Percentiles rank a stretch among this genome's conserved stretches.
Conservation (phyloP, 2,329 filamentous ascomycete species). For the Colletotrichum endophyticum region DNA sequence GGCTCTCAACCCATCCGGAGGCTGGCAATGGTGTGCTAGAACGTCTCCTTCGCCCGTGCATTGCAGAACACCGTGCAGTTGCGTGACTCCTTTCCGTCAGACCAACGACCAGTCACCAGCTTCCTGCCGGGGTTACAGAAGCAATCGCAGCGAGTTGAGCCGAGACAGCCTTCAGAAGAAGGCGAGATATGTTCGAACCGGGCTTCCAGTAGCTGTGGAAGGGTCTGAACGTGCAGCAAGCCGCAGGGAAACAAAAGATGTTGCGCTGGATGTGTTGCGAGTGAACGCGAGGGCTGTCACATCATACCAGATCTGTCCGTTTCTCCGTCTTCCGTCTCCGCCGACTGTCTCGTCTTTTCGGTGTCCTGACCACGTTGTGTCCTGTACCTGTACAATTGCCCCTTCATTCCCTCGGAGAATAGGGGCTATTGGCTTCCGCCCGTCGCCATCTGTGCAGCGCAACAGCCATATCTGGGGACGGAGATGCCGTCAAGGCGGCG, state of each 20-base stretch:
- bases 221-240: not conserved
- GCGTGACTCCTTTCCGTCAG: not conserved
- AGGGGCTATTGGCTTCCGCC: not conserved
- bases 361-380: not conserved
- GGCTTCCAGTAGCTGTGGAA: not conserved
- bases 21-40: not conserved
- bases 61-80: not conserved
- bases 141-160: not conserved
- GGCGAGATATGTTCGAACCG: not conserved
- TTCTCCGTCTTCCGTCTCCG: not conserved
- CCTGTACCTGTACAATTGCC: not conserved
- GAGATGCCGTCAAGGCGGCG: not conserved
- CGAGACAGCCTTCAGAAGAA: not conserved
- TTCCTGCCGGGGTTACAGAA: not conserved
- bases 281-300: not conserved
- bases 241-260: not conserved
- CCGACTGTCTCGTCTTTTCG: not conserved
- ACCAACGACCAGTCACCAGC: not conserved
- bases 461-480: not conserved
- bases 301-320: slow-evolving; percentile 6
- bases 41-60: not conserved
- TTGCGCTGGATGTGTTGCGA: not conserved
- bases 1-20: not conserved
- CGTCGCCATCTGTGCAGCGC: not conserved
- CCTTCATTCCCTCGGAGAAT: not conserved